Evolutionary conservation across 768 basidiomycete species (phyloP).

Genomic region (Agaricus subrufescens): DNA sequence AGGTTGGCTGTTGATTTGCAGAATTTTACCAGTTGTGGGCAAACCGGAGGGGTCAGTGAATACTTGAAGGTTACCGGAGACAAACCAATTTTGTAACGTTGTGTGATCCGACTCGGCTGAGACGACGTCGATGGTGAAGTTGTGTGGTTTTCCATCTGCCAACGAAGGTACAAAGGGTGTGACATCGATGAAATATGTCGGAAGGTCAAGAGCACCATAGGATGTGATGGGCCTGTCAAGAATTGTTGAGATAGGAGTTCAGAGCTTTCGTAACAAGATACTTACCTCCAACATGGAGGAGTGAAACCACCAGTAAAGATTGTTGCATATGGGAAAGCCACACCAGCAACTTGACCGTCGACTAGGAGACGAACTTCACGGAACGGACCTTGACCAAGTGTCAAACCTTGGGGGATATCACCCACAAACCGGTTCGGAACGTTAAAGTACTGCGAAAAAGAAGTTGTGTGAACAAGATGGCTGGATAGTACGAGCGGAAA

Average conservation of each 20-base stretch:
- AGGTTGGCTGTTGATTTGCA: conserved; percentile 47
- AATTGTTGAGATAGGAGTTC: not conserved
- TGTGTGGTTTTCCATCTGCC: conserved; percentile 65
- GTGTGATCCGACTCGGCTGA: conserved; percentile 62
- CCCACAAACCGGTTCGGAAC: conserved; percentile 53
- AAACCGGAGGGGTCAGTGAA: conserved; percentile 55
- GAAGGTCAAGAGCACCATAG: conserved; percentile 72
- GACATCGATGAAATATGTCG: conserved; percentile 73
- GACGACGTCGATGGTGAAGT: conserved; percentile 65
- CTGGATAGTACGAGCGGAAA: not conserved
- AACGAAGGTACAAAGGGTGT: conserved; percentile 74
- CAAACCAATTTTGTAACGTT: conserved; percentile 76
- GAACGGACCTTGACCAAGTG: conserved; percentile 43
- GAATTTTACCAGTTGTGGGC: conserved; percentile 68
- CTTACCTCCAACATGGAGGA: conserved; percentile 65
- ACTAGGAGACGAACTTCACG: conserved; percentile 44
- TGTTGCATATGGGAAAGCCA: conserved; percentile 48
- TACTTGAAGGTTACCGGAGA: conserved; percentile 69
- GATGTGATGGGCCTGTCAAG: conserved; percentile 62
- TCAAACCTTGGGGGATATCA: conserved; percentile 43
- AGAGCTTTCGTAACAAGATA: not conserved
- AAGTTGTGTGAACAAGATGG: not conserved
- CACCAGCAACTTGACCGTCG: conserved; percentile 42
- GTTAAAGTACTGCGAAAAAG: conserved; percentile 56
- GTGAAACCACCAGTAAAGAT: conserved; percentile 76